These are phyloP conservation scores for Yamadazyma kanchanaburiensis DNA, from an alignment of 1,139 yeast genomes.

Conservation along the genomic window DNA sequence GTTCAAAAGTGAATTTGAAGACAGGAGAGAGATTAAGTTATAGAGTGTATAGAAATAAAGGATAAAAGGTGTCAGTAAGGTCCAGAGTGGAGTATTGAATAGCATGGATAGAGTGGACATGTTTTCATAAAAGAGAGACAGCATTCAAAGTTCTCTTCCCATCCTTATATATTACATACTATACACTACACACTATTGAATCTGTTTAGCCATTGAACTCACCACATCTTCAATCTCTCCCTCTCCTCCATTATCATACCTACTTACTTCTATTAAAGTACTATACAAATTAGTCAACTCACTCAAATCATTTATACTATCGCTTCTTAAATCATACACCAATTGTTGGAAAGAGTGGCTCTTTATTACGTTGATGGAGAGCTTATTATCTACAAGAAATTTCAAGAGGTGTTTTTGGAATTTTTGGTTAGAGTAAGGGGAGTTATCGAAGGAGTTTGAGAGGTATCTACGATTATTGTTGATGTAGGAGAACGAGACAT, in stretches of 20 bases:
- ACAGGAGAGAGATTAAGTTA: no score
- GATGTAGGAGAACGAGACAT: background rate
- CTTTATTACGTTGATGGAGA: slow-evolving; percentile 45
- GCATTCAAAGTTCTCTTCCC: no score
- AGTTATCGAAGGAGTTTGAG: slow-evolving; percentile 37
- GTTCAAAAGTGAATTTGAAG: no score
- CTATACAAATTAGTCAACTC: slow-evolving; percentile 46
- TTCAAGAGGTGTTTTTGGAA: slow-evolving; percentile 52
- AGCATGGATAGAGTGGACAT: no score
- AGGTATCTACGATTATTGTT: slow-evolving; percentile 11
- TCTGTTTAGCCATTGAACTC: slow-evolving; percentile 14
- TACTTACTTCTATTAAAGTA: slow-evolving; percentile 45
- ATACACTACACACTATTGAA: no score
- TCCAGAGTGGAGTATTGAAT: no score
- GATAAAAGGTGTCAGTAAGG: no score
- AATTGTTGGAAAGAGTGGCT: slow-evolving; percentile 53
- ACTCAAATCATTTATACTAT: slow-evolving; percentile 42
- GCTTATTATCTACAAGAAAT: slow-evolving; percentile 50
- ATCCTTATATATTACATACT: no score
- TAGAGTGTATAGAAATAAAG: no score
- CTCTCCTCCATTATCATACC: slow-evolving; percentile 17
- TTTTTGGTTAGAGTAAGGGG: slow-evolving; percentile 43
- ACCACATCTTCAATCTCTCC: slow-evolving; percentile 17
- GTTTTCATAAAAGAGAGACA: no score
- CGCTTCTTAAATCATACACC: slow-evolving; percentile 47